Evolutionary conservation across 495 filamentous ascomycete species (phyloP), one percentile per base, ranked within the genome.

Genomic region (Lepraria neglecta): DNA sequence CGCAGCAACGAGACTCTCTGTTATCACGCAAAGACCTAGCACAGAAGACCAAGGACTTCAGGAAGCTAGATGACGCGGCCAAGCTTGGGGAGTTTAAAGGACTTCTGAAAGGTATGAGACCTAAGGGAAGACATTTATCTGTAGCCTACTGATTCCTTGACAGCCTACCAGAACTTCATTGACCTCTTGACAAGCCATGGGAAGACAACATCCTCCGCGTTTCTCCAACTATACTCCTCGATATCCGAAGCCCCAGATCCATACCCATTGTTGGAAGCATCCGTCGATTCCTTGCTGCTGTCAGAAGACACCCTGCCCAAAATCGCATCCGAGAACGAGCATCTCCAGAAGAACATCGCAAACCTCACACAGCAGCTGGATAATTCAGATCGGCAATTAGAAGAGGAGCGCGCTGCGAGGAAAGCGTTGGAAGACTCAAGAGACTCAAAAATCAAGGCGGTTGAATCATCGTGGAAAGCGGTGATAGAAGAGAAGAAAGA

Each of bases 21-120:
- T 85, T 96, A 15, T 92, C 97, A 70, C 83, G 94, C 51, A 99
- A 99, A 69, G 94, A 99, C 57, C 80, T 99, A 19, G 94, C 94
- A 17, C 92, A 96, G 73, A 97, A 96, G 77, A 99, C 94, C 3
- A 99, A 97, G 70, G 94, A 97, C 71, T 99, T 96, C 67, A 78
- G 91, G 64, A 99, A 97, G 72, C 81, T 96, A 3, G 94, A 97
- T 59, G 95, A 99, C 77, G 80, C 89, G 12, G 84, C 82, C 43
- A 97, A 97, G 73, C 78, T 97, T 21, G 76, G 76, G 1, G 95
- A 99, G 69, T 85, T 90, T 74, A 97, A 97, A 76, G 80, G 84
- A 38, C 76, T 99, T 45, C 75, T 99, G 28, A 97, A 96, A 78
- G 86, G 88, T 91, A 71, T 51, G 68, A 62, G 15, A 5, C 15